Conservation (phyloP, 306 rosid genomes). For the Lupinus albus region DNA sequence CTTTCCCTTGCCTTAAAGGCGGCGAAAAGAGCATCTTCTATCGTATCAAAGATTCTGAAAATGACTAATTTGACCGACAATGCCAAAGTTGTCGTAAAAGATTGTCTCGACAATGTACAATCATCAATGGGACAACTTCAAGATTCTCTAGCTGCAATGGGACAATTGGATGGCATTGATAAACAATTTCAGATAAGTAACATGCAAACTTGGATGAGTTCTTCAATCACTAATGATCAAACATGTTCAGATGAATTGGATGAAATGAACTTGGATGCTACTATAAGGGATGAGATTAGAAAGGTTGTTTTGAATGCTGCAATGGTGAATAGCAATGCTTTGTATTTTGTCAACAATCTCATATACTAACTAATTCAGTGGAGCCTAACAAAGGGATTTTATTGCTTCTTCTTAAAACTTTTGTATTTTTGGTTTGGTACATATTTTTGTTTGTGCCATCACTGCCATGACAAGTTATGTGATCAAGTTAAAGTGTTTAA, state of each 20-base stretch:
- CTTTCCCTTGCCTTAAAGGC: conserved; percentile 45
- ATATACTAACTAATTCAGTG: conserved; percentile 31
- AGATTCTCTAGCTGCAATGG: conserved; percentile 43
- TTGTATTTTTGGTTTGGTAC: too few species aligned
- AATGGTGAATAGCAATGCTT: conserved; percentile 54
- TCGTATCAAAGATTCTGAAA: conserved; percentile 32
- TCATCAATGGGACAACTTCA: conserved; percentile 39
- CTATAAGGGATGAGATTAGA: conserved; percentile 32
- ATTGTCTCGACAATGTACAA: conserved; percentile 48
- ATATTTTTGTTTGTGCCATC: too few species aligned
- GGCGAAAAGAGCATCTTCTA: conserved; percentile 33
- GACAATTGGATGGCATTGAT: conserved; percentile 25
- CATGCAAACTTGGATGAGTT: conserved; percentile 53
- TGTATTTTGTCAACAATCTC: conserved; percentile 53
- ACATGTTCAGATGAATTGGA: conserved; percentile 57
- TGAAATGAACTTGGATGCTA: conserved; percentile 36
- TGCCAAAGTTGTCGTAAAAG: conserved; percentile 42
- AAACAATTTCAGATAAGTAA: conserved; percentile 41
- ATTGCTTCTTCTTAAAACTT: neutral
- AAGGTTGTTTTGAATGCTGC: conserved; percentile 32
- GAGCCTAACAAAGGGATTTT: neutral
- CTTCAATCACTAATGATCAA: conserved; percentile 48
- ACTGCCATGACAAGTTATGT: too few species aligned
- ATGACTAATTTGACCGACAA: neutral
- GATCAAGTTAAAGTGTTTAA: too few species aligned